Conservation (phyloP, 2,329 filamentous ascomycete species). For the Penicillium sp. region DNA sequence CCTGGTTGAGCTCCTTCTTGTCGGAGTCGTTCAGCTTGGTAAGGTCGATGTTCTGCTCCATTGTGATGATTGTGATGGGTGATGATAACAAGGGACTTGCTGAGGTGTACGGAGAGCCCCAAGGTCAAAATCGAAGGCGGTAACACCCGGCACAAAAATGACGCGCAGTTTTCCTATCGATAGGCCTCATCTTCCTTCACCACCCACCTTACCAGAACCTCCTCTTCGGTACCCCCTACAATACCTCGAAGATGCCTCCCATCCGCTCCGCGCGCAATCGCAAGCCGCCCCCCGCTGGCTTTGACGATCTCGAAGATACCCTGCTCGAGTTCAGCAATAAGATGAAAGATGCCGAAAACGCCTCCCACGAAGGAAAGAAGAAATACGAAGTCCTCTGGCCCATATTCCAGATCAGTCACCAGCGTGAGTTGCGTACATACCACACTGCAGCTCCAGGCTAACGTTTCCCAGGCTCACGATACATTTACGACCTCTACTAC, state of each 20-base stretch:
- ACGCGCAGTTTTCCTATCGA: slow-evolving; percentile 17
- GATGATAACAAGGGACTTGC: slow-evolving; percentile 1
- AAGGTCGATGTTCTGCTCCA: slow-evolving; percentile 60
- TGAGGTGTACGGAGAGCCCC: background rate
- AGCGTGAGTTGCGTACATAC: slow-evolving; percentile 59
- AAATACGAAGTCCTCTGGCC: slow-evolving; percentile 95
- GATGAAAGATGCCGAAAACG: slow-evolving; percentile 83
- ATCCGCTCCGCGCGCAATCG: slow-evolving; percentile 61
- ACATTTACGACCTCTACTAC: slow-evolving; percentile 98
- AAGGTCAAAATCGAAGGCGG: slow-evolving; percentile 30
- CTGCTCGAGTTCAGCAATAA: slow-evolving; percentile 68
- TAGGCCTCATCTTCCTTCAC: background rate
- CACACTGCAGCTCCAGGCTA: background rate
- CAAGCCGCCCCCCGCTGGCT: slow-evolving; percentile 67
- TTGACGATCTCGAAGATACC: slow-evolving; percentile 69
- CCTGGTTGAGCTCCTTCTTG: slow-evolving; percentile 84
- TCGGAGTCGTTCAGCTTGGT: slow-evolving; percentile 77
- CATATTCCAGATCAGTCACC: slow-evolving; percentile 95
- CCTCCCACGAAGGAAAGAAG: slow-evolving; percentile 74
- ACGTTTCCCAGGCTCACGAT: slow-evolving; percentile 62
- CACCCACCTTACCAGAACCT: background rate
- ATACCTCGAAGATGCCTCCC: slow-evolving; percentile 56
- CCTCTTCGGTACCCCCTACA: background rate
- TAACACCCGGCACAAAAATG: slow-evolving; percentile 29
- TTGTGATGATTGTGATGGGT: slow-evolving; percentile 18